Conservation (phyloP, 768 basidiomycete genomes). For the Rhodotorula diobovata region DNA sequence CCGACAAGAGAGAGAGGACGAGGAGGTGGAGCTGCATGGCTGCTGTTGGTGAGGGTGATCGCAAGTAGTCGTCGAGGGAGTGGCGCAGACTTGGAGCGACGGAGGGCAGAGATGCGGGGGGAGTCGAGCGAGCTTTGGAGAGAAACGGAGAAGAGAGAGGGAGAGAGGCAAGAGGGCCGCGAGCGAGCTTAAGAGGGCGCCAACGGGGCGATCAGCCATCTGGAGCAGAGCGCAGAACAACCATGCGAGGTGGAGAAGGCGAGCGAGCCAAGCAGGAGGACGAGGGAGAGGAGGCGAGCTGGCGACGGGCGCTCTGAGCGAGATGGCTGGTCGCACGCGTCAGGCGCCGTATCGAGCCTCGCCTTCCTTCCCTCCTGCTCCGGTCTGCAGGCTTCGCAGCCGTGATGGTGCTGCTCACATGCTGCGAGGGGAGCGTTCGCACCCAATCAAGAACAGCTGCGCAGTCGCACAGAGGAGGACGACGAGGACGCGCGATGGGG, state of each 20-base stretch:
- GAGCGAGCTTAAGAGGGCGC: neutral
- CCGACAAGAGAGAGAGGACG: slow-evolving; percentile 7
- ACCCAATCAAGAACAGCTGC: too few species aligned
- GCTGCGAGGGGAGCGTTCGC: too few species aligned
- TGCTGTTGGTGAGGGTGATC: neutral
- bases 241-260: neutral
- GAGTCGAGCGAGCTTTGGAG: neutral
- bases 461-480: too few species aligned
- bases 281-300: neutral
- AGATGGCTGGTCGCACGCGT: neutral
- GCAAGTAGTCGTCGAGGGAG: neutral
- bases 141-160: neutral
- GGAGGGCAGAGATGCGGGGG: neutral
- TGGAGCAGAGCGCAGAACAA: neutral
- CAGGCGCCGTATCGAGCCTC: neutral
- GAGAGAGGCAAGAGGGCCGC: neutral
- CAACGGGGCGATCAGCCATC: neutral
- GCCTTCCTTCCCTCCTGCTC: neutral
- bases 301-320: neutral
- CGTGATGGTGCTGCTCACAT: too few species aligned
- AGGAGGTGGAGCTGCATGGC: slow-evolving; percentile 22
- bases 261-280: neutral
- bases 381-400: too few species aligned
- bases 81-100: neutral
- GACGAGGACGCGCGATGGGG: too few species aligned